Evolutionary conservation across 2,329 filamentous ascomycete species (phyloP).

Genomic region (Thelonectria blattea): DNA sequence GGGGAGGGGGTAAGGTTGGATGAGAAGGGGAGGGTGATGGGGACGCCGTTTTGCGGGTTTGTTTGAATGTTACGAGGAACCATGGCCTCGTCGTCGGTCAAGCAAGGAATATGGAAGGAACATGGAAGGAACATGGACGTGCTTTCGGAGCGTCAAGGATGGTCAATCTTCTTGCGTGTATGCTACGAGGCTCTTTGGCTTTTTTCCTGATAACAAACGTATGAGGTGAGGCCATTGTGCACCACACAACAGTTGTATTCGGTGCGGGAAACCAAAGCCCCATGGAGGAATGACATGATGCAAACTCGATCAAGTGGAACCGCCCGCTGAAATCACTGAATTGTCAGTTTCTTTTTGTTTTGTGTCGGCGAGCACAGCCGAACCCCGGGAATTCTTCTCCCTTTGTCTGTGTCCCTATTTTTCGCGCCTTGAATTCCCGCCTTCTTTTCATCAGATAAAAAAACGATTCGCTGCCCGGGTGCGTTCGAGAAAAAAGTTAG

Average conservation of each 20-base stretch:
- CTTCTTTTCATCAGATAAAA: not conserved
- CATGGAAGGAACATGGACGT: too few relatives aligned
- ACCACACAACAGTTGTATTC: not conserved
- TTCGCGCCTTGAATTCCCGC: slow-evolving; percentile 13
- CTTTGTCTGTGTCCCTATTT: not conserved
- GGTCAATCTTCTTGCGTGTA: not conserved
- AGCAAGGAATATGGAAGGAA: not conserved
- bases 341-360: not conserved
- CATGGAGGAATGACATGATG: slow-evolving; percentile 19
- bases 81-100: too few relatives aligned
- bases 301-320: slow-evolving; percentile 17
- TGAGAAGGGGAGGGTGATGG: slow-evolving; percentile 63
- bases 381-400: slow-evolving; percentile 4
- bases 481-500: too few relatives aligned
- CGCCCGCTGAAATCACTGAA: slow-evolving; percentile 1
- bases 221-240: slow-evolving; percentile 15
- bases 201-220: slow-evolving; percentile 20
- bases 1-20: slow-evolving; percentile 71
- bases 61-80: too few relatives aligned
- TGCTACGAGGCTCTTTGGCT: slow-evolving; percentile 5
- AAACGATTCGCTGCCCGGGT: too few relatives aligned
- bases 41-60: slow-evolving; percentile 52
- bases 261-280: too few relatives aligned
- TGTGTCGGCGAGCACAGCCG: slow-evolving; percentile 4
- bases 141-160: not conserved